phyloP scores from a whole-genome alignment of 129 eudicot species.

The Heracleum sosnowskyi region DNA sequence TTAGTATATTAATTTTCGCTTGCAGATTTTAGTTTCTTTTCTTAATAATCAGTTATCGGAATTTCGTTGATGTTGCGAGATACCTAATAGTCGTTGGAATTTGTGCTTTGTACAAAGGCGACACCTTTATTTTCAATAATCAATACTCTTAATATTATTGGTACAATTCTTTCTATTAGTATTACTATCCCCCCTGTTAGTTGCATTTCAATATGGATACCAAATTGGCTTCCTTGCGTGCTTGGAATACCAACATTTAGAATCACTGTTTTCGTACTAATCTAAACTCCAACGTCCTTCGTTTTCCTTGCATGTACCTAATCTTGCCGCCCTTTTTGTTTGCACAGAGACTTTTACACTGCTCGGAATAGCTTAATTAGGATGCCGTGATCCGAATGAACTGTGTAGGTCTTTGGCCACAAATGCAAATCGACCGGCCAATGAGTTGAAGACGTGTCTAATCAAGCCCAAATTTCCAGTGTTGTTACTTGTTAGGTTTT shows the following conservation, averaged over 20 bases:
- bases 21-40: no score
- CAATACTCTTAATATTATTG: neutral
- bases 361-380: neutral
- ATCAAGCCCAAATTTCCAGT: neutral
- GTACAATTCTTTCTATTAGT: neutral
- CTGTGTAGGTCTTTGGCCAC: neutral
- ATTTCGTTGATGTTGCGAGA: slow-evolving; percentile 6
- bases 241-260: neutral
- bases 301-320: neutral
- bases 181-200: neutral
- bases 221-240: neutral
- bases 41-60: no score
- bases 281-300: neutral
- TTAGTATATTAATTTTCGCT: no score
- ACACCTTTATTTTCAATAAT: neutral
- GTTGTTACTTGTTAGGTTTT: neutral
- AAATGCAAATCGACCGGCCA: neutral
- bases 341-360: neutral
- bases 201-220: neutral
- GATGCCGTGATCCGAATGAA: slow-evolving; percentile 7
- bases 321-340: slow-evolving; percentile 4
- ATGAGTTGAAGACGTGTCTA: neutral
- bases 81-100: neutral
- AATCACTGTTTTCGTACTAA: neutral
- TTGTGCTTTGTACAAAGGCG: neutral